Base-by-base conservation (phyloP, 164 flowering plant genomes). In the Umbellularia californica region DNA sequence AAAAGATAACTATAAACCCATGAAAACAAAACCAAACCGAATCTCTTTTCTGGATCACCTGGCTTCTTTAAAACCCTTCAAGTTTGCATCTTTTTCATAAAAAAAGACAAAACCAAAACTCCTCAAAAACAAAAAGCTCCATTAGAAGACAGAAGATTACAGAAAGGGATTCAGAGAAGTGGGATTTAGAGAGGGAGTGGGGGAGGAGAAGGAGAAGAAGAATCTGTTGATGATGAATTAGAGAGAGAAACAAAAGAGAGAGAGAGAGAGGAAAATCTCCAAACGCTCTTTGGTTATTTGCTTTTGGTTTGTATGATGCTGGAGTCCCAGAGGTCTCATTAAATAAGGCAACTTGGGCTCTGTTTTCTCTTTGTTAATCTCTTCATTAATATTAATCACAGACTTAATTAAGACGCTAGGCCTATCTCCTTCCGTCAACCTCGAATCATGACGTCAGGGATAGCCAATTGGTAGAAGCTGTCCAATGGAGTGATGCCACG, bases 101-200 rank as follows among this genome's bases (percentile, higher is more conserved):
- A 79, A 67, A 55, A n/a, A 17, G 72, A 76, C 78, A 78, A 66
- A 72, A 79, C 73, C 79, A 68, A 72, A 80, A 80, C 3, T 20
- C 50, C 64, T n/a, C 55, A 55, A n/a, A 17, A 77, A 30, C 35
- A 30, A 66, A 72, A 51, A 51, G 30, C 13, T 66, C n/a, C 52
- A 13, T 68, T 76, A 80, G 83, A 84, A 88, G 85, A 83, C 88
- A 86, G 88, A 84, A 65, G 84, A 83, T 60, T 80, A 88, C 88
- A 90, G 95, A 88, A 90, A 79, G 90, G 95, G 90, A 87, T 81
- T 79, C 83, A 84, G 78, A 88, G 94, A 86, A 88, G 87, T 82
- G 89, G 92, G 87, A 60, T 71, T 12, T 68, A 27, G 79, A 74
- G 64, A 72, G 41, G 51, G 70, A 75, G 75, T 70, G 77, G 28